Evolutionary conservation across 2,329 filamentous ascomycete species (phyloP).

Genomic region (Ceratocystis albifundus): DNA sequence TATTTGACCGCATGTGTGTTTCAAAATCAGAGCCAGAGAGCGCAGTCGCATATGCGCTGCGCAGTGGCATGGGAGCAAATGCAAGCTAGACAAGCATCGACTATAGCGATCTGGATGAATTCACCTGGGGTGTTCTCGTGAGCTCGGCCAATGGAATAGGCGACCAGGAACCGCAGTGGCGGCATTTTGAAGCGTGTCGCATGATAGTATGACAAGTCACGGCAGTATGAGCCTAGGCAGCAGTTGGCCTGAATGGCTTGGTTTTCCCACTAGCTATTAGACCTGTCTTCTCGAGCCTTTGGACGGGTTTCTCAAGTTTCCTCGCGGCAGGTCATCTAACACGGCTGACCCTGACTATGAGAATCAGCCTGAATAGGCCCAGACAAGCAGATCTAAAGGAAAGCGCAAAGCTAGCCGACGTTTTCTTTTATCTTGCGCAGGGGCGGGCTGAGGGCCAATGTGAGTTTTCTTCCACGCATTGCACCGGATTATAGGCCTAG

Average conservation of each 20-base stretch:
- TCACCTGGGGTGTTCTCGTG: slow-evolving; percentile 52
- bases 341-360: slow-evolving; percentile 40
- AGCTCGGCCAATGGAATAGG: slow-evolving; percentile 29
- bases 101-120: slow-evolving; percentile 55
- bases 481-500: not conserved
- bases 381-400: slow-evolving; percentile 46
- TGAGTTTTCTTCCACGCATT: not conserved
- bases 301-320: slow-evolving; percentile 42
- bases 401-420: slow-evolving; percentile 51
- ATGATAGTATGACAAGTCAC: not conserved
- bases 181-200: slow-evolving; percentile 51
- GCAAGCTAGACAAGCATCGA: slow-evolving; percentile 60
- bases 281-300: slow-evolving; percentile 54
- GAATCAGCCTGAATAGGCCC: slow-evolving; percentile 64
- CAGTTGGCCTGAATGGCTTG: too few species aligned
- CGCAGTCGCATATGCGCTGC: slow-evolving; percentile 61
- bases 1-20: slow-evolving; percentile 48
- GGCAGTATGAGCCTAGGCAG: not conserved
- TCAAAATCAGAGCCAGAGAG: slow-evolving; percentile 41
- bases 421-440: slow-evolving; percentile 63
- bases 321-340: slow-evolving; percentile 37
- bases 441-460: slow-evolving; percentile 51
- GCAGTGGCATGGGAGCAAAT: slow-evolving; percentile 38
- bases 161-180: slow-evolving; percentile 42
- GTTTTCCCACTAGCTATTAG: slow-evolving; percentile 29